Evolutionary conservation across 192 early-diverging fungal species (phyloP).

Genomic region (Neocallimastix lanati): DNA sequence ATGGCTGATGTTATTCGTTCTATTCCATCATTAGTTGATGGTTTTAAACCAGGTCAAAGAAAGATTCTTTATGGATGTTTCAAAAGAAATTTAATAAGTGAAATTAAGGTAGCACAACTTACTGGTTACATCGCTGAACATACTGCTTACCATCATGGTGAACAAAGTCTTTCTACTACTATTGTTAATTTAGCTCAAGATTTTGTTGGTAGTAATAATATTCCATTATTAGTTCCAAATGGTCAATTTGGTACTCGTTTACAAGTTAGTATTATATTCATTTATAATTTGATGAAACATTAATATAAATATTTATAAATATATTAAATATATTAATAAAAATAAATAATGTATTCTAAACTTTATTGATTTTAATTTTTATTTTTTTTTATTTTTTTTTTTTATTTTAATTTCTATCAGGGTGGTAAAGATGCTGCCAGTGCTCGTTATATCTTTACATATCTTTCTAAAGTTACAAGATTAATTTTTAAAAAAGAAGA

Average conservation of each 20-base stretch:
- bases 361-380: too few species aligned
- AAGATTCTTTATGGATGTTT: conserved; percentile 80
- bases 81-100: conserved; percentile 56
- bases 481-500: conserved; percentile 61
- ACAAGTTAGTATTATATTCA: conserved; percentile 20
- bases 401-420: conserved; percentile 5
- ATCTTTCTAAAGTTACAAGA: conserved; percentile 49
- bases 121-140: conserved; percentile 77
- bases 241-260: conserved; percentile 87
- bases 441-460: conserved; percentile 90
- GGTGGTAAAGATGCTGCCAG: conserved; percentile 88
- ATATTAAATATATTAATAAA: too few species aligned
- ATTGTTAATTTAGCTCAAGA: conserved; percentile 88
- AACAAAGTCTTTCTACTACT: conserved; percentile 57
- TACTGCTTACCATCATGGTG: conserved; percentile 89
- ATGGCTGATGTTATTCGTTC: conserved; percentile 89
- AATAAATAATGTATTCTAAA: background rate
- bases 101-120: conserved; percentile 56
- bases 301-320: too few species aligned
- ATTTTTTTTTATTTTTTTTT: too few species aligned
- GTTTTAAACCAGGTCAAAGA: conserved; percentile 89
- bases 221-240: conserved; percentile 59
- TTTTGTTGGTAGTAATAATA: conserved; percentile 84
- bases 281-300: too few species aligned
- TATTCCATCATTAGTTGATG: conserved; percentile 85